These are phyloP conservation scores for Telopea speciosissima DNA, from an alignment of 177 flowering plant species.

Conservation along the genomic window DNA sequence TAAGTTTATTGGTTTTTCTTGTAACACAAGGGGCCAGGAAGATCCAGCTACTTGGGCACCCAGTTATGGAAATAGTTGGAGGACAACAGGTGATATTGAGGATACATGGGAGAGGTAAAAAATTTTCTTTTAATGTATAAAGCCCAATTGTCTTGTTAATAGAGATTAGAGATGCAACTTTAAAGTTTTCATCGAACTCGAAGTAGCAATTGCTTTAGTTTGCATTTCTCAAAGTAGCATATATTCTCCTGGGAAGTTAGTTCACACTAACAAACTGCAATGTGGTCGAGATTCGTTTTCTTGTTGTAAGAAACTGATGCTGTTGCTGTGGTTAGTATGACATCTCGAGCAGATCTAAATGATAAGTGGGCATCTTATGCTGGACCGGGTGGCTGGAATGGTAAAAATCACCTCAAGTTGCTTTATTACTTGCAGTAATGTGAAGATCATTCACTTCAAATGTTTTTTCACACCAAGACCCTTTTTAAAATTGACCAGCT, in stretches of 20 bases:
- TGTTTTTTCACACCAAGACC: neutral
- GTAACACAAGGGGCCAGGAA: conserved; percentile 49
- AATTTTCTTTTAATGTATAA: neutral
- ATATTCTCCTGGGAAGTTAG: no score
- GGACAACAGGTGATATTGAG: conserved; percentile 73
- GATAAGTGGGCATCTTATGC: conserved; percentile 76
- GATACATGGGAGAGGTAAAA: conserved; percentile 64
- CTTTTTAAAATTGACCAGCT: neutral
- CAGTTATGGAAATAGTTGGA: conserved; percentile 69
- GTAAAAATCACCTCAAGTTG: conserved; percentile 22
- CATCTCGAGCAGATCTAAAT: conserved; percentile 54
- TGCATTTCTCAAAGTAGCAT: no score
- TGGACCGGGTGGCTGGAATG: conserved; percentile 86
- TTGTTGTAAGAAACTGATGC: neutral
- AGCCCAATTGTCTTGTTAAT: no score
- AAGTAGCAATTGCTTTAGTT: no score
- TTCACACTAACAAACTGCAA: neutral
- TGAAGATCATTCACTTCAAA: neutral
- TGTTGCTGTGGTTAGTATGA: conserved; percentile 30
- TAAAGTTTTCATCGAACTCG: no score
- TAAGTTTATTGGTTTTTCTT: neutral
- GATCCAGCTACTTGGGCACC: conserved; percentile 82
- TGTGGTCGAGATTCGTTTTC: neutral
- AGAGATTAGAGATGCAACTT: neutral
- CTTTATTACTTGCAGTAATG: neutral